phyloP scores from a whole-genome alignment of 345 rosid species.

The Geranium rotundifolium region DNA sequence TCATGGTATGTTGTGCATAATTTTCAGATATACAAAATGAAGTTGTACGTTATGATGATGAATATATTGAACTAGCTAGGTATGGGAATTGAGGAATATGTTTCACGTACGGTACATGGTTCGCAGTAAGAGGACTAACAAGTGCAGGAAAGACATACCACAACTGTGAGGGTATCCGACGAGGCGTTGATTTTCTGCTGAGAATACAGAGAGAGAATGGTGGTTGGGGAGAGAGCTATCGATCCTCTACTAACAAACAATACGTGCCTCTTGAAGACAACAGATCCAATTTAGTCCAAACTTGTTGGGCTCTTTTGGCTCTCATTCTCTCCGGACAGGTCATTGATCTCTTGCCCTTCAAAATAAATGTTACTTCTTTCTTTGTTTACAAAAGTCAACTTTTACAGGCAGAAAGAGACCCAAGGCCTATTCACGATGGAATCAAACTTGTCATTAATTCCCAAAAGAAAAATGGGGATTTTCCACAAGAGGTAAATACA shows the following conservation, averaged over 20 bases:
- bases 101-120: constrained; percentile 38
- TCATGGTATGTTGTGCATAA: constrained; percentile 30
- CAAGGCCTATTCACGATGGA: constrained; percentile 26
- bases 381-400: too few relatives aligned
- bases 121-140: constrained; percentile 34
- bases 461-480: constrained; percentile 32
- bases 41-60: too few relatives aligned
- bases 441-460: constrained; percentile 27
- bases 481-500: constrained; percentile 27
- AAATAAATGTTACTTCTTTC: too few relatives aligned
- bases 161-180: constrained; percentile 21
- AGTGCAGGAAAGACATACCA: constrained; percentile 34
- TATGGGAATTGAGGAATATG: constrained; percentile 47
- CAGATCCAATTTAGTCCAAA: constrained; percentile 43
- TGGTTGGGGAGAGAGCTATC: constrained; percentile 57
- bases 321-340: constrained; percentile 50
- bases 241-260: constrained; percentile 34
- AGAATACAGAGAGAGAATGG: constrained; percentile 25
- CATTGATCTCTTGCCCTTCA: neutral
- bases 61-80: too few relatives aligned
- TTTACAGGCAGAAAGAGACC: constrained; percentile 22
- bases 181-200: constrained; percentile 37
- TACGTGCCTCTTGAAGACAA: constrained; percentile 35
- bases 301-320: constrained; percentile 41
- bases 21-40: too few relatives aligned